These are phyloP conservation scores for Eutypa lata DNA, from an alignment of 2,329 filamentous ascomycete genomes.

Conservation along the genomic window DNA sequence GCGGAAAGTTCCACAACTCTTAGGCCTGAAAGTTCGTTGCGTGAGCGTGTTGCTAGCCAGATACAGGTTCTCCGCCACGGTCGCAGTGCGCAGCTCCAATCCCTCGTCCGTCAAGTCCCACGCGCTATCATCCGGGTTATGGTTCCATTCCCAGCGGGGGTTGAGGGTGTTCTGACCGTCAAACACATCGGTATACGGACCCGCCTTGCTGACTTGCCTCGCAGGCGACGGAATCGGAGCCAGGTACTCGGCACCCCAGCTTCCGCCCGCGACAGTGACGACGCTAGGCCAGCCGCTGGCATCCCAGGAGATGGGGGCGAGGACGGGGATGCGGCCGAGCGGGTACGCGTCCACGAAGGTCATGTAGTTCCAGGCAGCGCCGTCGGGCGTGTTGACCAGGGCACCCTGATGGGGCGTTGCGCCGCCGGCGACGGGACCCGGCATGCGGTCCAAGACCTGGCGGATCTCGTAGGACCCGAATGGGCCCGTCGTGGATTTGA, in stretches of 20 bases:
- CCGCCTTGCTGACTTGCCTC: conserved; percentile 20
- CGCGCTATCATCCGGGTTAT: conserved; percentile 49
- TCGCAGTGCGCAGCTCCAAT: conserved; percentile 43
- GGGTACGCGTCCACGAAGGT: conserved; percentile 53
- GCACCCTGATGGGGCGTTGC: conserved; percentile 51
- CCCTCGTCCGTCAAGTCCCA: conserved; percentile 37
- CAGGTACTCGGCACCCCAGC: conserved; percentile 39
- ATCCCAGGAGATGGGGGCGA: conserved; percentile 50
- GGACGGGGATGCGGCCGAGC: conserved; percentile 51
- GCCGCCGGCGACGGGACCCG: conserved; percentile 38
- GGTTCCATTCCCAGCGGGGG: conserved; percentile 56
- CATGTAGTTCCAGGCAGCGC: conserved; percentile 56
- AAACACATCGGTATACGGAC: conserved; percentile 46
- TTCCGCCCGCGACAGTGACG: conserved; percentile 38
- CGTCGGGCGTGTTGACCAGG: conserved; percentile 46
- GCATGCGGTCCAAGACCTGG: conserved; percentile 34
- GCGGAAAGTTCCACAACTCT: conserved; percentile 43
- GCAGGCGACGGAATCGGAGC: conserved; percentile 21
- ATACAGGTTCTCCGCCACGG: conserved; percentile 47
- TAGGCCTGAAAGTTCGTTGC: conserved; percentile 40
- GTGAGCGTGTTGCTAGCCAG: conserved; percentile 42
- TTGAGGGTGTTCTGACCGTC: conserved; percentile 34
- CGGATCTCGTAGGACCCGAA: conserved; percentile 50
- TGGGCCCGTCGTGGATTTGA: conserved; percentile 41
- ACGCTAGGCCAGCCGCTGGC: conserved; percentile 46